These are phyloP conservation scores for Rhizopus delemar DNA, from an alignment of 371 early-diverging fungal genomes.

Conservation along the genomic window DNA sequence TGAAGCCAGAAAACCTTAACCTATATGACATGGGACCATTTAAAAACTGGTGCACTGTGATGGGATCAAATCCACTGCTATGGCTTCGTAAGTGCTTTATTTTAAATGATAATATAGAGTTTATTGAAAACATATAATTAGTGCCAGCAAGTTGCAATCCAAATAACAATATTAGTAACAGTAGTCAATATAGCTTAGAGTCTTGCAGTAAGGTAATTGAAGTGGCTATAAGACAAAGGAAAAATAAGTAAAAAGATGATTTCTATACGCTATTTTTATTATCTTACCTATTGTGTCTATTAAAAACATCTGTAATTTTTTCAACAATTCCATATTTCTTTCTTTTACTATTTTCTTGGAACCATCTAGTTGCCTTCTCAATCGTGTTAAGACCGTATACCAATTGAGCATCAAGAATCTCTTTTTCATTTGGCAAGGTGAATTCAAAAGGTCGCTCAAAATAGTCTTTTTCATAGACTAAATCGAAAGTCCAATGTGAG, in stretches of 20 bases:
- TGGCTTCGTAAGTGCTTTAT: constrained; percentile 14
- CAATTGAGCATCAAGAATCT: not conserved
- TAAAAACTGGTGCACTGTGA: constrained; percentile 24
- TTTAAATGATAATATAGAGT: not conserved
- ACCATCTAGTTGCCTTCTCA: not conserved
- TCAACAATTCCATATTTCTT: not conserved
- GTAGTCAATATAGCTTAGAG: not conserved
- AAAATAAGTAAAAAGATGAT: not conserved
- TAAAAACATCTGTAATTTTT: not conserved
- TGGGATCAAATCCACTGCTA: constrained; percentile 19
- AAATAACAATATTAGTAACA: not conserved
- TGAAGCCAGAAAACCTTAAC: not conserved
- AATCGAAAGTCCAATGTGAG: not conserved
- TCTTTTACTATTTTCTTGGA: not conserved
- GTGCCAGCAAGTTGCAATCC: not conserved
- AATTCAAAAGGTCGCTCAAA: constrained; percentile 1
- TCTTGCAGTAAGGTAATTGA: not conserved
- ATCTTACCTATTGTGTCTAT: not conserved
- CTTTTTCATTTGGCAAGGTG: not conserved
- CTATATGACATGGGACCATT: constrained; percentile 12
- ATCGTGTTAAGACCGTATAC: not conserved
- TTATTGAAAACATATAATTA: not conserved
- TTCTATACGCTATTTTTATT: not conserved
- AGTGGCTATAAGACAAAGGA: not conserved
- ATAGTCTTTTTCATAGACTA: not conserved